These are phyloP conservation scores for Solanum virginianum DNA, from an alignment of 257 asterid species.

Conservation along the genomic window DNA sequence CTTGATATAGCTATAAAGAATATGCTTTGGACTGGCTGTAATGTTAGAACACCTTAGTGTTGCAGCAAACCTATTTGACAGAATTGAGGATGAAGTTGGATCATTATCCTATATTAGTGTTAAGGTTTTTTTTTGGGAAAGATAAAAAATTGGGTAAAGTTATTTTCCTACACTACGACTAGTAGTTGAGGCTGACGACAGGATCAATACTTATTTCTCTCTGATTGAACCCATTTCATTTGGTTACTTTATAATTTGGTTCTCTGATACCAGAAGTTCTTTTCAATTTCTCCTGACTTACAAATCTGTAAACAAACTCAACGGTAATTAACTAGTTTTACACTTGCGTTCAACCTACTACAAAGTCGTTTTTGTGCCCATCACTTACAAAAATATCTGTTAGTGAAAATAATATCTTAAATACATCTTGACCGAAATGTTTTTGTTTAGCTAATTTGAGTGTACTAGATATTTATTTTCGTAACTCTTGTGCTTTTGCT, in stretches of 20 bases:
- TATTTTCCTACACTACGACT: background rate
- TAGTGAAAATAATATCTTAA: background rate
- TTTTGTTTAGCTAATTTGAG: background rate
- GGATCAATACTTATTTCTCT: background rate
- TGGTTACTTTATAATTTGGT: background rate
- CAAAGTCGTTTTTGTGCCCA: background rate
- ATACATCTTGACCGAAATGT: background rate
- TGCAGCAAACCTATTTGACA: background rate
- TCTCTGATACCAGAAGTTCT: background rate
- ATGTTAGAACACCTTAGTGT: background rate
- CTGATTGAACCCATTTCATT: background rate
- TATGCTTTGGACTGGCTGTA: background rate
- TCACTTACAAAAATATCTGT: background rate
- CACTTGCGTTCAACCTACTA: background rate
- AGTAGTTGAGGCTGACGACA: background rate
- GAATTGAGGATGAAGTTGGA: background rate
- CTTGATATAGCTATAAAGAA: background rate
- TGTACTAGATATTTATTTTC: background rate
- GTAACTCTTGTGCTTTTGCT: background rate
- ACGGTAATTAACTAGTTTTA: background rate
- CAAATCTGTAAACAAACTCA: background rate
- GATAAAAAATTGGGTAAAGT: background rate
- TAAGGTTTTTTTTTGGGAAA: background rate
- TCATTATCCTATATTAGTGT: background rate
- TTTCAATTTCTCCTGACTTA: background rate